Evolutionary conservation across 2,329 filamentous ascomycete genomes (phyloP).

Genomic region (Alternaria solani): DNA sequence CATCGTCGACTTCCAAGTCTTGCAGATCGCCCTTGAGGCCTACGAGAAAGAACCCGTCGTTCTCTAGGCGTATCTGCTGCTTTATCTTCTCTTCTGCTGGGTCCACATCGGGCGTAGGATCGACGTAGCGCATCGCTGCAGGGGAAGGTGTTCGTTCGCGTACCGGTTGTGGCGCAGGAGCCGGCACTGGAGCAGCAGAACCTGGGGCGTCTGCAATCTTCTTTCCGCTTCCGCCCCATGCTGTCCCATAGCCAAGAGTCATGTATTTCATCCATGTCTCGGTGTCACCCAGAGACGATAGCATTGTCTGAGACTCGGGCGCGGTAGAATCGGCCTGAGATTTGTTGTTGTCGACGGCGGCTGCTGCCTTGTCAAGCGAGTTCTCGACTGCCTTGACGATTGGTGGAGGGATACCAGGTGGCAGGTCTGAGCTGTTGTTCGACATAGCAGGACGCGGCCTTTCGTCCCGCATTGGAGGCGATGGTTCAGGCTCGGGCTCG

Average conservation of each 20-base stretch:
- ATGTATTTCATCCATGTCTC: slow-evolving; percentile 61
- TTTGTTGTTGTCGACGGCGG: slow-evolving; percentile 40
- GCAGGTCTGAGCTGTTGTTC: slow-evolving; percentile 13
- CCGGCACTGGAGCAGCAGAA: background rate
- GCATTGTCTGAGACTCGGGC: slow-evolving; percentile 32
- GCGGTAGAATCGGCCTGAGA: slow-evolving; percentile 24
- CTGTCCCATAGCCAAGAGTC: slow-evolving; percentile 57
- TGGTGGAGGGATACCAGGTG: slow-evolving; percentile 56
- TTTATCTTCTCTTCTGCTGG: slow-evolving; percentile 70
- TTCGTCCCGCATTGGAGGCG: slow-evolving; percentile 8
- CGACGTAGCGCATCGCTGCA: slow-evolving; percentile 47
- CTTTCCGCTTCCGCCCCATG: slow-evolving; percentile 48
- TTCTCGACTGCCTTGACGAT: slow-evolving; percentile 56
- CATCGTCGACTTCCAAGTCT: slow-evolving; percentile 58
- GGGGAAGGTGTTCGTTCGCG: slow-evolving; percentile 24
- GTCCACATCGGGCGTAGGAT: slow-evolving; percentile 53
- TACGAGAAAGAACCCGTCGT: slow-evolving; percentile 69
- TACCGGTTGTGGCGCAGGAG: background rate
- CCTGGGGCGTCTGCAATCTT: slow-evolving; percentile 16
- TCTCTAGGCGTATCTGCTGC: slow-evolving; percentile 53
- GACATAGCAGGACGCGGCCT: slow-evolving; percentile 13
- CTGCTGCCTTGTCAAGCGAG: slow-evolving; percentile 55
- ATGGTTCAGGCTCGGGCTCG: slow-evolving; percentile 9
- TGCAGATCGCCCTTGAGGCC: slow-evolving; percentile 73
- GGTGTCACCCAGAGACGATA: slow-evolving; percentile 54